Base-by-base conservation (phyloP, 305 asterid genomes). In the Ajuga reptans region DNA sequence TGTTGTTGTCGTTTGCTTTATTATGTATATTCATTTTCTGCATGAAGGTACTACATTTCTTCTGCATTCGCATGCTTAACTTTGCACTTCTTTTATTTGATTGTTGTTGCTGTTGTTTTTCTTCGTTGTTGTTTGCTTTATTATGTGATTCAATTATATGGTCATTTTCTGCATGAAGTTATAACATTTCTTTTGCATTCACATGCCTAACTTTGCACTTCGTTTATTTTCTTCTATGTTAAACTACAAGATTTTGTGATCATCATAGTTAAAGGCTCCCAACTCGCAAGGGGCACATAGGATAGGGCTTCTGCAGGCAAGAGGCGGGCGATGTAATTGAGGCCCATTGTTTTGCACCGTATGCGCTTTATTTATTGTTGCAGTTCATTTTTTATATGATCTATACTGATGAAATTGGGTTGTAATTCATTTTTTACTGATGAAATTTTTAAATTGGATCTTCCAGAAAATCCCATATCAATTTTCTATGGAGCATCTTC, bases 381-480 rank as follows among this genome's bases (percentile, higher is more conserved):
- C n/a, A n/a, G n/a, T n/a, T n/a, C n/a, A n/a, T n/a, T n/a, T n/a
- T n/a, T n/a, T n/a, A n/a, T n/a, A n/a, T n/a, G n/a, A n/a, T n/a
- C n/a, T n/a, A n/a, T n/a, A n/a, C n/a, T n/a, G n/a, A n/a, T n/a
- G n/a, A n/a, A 21, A 21, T 21, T 21, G 27, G 27, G 27, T 21
- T 21, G 27, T 21, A 0, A 21, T 21, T 21, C 27, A 21, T 21
- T 62, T n/a, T n/a, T 65, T 58, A 68, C 75, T 78, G 39, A 55
- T 42, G 57, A 73, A 60, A 17, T 65, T 60, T 62, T 55, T 74
- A 36, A 4, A 56, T 67, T 52, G 63, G 54, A 42, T 64, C 47
- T 24, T 64, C 33, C 87, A 89, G 98, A 92, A 92, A 86, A 83
- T 92, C 16, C 98, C 98, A 0, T 92, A 85, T 77, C 94, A 77